These are phyloP conservation scores for Dipteronia sinensis DNA, from an alignment of 345 rosid species.

Conservation along the genomic window DNA sequence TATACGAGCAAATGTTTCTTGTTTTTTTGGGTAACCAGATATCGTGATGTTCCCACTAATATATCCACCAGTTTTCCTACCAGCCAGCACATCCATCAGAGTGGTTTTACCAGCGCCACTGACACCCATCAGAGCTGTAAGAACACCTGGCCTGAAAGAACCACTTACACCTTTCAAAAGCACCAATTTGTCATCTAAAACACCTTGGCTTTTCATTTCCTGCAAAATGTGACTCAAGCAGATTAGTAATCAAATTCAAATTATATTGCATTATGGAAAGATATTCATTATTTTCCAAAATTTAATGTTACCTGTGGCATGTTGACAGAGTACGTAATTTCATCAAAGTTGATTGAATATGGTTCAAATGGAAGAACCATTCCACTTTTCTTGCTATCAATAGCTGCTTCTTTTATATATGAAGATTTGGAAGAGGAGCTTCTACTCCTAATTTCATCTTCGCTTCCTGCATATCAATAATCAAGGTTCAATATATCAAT, in stretches of 20 bases:
- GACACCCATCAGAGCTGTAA: constrained; percentile 62
- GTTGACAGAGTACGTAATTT: constrained; percentile 64
- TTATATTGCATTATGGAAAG: background rate
- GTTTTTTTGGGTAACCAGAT: constrained; percentile 60
- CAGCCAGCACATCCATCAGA: constrained; percentile 62
- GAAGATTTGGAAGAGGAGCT: constrained; percentile 17
- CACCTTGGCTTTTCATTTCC: constrained; percentile 55
- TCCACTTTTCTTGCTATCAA: constrained; percentile 49
- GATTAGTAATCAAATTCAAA: background rate
- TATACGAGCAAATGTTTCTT: constrained; percentile 59
- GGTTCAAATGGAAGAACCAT: constrained; percentile 88
- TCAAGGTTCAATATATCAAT: background rate
- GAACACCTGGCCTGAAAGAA: constrained; percentile 58
- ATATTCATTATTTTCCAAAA: background rate
- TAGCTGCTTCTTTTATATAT: constrained; percentile 24
- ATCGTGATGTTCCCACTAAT: constrained; percentile 45
- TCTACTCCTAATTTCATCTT: constrained; percentile 17
- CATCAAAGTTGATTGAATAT: constrained; percentile 62
- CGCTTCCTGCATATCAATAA: constrained; percentile 13
- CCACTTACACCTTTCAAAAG: constrained; percentile 57
- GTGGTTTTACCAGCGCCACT: constrained; percentile 66
- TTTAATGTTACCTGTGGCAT: constrained; percentile 7
- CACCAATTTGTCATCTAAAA: constrained; percentile 41
- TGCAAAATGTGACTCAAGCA: constrained; percentile 16
- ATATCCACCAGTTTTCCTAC: constrained; percentile 60